These are phyloP conservation scores for Themeda triandra DNA, from an alignment of 176 grass and related monocot genomes.

Conservation along the genomic window DNA sequence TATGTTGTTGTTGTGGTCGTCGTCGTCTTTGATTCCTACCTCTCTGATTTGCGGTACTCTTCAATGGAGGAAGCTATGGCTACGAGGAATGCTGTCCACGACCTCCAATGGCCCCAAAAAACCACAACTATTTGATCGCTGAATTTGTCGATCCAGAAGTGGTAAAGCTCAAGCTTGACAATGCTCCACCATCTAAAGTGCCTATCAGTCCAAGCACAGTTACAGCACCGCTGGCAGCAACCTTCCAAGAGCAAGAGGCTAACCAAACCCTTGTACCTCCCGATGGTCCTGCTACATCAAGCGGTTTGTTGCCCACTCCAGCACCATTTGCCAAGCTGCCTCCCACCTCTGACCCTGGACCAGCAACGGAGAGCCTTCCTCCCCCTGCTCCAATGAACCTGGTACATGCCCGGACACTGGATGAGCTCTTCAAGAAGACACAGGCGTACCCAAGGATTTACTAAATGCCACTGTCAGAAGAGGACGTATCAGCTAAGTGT, in stretches of 20 bases:
- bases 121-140: slow-evolving; percentile 72
- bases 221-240: slow-evolving; percentile 2
- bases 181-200: slow-evolving; percentile 22
- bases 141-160: slow-evolving; percentile 95
- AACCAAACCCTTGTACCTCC: slow-evolving; percentile 36
- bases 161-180: slow-evolving; percentile 62
- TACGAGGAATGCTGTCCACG: slow-evolving; percentile 80
- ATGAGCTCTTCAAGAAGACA: slow-evolving; percentile 96
- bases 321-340: slow-evolving; percentile 27
- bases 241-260: slow-evolving; percentile 45
- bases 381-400: slow-evolving; percentile 62
- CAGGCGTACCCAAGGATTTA: slow-evolving; percentile 83
- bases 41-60: slow-evolving; percentile 50
- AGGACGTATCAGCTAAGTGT: slow-evolving; percentile 68
- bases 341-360: slow-evolving; percentile 25
- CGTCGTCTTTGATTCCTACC: no score
- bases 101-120: slow-evolving; percentile 95
- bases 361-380: slow-evolving; percentile 44
- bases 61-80: slow-evolving; percentile 85
- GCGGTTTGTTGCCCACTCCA: slow-evolving; percentile 52
- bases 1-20: no score
- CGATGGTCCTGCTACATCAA: slow-evolving; percentile 32
- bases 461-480: slow-evolving; percentile 82
- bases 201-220: slow-evolving; percentile 42
- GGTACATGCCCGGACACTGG: slow-evolving; percentile 74